Conservation (phyloP, 2,329 filamentous ascomycete species). For the Bretziella fagacearum region DNA sequence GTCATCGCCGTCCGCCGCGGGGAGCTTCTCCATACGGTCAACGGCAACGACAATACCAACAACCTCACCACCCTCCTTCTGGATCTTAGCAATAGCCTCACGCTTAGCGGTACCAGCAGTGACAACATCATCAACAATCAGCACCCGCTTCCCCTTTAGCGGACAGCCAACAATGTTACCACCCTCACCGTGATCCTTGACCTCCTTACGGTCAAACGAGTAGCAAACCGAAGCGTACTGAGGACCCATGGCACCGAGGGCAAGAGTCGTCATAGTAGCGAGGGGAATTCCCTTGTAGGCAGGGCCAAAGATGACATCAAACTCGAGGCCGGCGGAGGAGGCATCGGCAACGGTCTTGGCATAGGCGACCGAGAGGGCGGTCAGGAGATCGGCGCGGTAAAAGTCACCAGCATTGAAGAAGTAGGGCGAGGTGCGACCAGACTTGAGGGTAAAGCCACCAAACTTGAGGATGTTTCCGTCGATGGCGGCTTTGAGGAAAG, state of each 20-base stretch:
- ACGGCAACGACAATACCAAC: conserved; percentile 79
- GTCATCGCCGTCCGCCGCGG: conserved; percentile 46
- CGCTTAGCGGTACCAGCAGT: conserved; percentile 88
- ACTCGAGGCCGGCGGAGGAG: conserved; percentile 29
- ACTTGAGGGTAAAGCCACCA: conserved; percentile 79
- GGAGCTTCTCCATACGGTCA: conserved; percentile 72
- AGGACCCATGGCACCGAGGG: conserved; percentile 52
- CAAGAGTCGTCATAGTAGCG: conserved; percentile 58
- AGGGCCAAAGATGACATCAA: conserved; percentile 83
- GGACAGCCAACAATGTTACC: conserved; percentile 80
- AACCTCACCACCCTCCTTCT: conserved; percentile 65
- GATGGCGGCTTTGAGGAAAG: conserved; percentile 55
- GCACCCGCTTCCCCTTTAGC: conserved; percentile 65
- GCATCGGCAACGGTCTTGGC: conserved; percentile 45
- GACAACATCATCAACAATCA: conserved; percentile 94
- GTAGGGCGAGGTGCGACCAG: conserved; percentile 78
- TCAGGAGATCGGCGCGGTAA: conserved; percentile 62
- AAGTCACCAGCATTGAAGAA: conserved; percentile 96
- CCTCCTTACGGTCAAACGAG: conserved; percentile 90
- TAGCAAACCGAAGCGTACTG: conserved; percentile 59
- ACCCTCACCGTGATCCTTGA: conserved; percentile 89
- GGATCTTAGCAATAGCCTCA: conserved; percentile 81
- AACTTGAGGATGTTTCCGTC: conserved; percentile 58
- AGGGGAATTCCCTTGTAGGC: conserved; percentile 96
- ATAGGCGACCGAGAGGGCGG: conserved; percentile 65